Evolutionary conservation across 1,284 basidiomycete species (phyloP), one percentile per base, ranked within the genome.

Genomic region (Prillingera fragicola): DNA sequence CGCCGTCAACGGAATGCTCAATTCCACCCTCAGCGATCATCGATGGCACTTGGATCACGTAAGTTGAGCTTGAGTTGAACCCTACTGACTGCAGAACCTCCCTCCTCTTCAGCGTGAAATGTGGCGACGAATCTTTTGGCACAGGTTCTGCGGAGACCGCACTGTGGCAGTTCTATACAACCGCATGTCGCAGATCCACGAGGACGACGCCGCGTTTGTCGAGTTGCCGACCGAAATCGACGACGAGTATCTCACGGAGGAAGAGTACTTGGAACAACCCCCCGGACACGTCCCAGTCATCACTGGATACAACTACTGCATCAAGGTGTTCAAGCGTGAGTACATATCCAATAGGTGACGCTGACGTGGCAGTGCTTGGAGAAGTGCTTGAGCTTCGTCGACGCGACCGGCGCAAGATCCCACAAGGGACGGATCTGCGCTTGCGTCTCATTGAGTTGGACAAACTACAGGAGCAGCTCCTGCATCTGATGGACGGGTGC

Each of bases 121-220:
- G 19, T 74, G 87, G 24, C 77, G 86, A 47, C 75, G 87, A 47
- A 79, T 80, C 24, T 89, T 88, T 71, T 89, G 85, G 85, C 71
- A 89, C 22, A 75, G 87, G 35, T 88, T 87, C 59, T 84, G 82
- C 67, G 85, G 85, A 57, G 86, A 89, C 68, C 87, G 87, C 68
- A 87, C 85, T 13, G 84, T 83, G 82, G 83, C 82, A 36, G 83
- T 87, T 24, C 74, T 88, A 31, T 41, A 56, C 12, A 84, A 84
- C n/a, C 76, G 83, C 45, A 84, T 85, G 29, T 84, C 87, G 51
- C 84, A 80, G 63, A 75, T 88, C 57, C 79, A 85, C 42, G 85
- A 88, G 62, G 86, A 88, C 63, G 87, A 90, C 62, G 87, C 84
- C 67, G 34, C 34, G n/a, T 52, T 53, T 23, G 47, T 62, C 10